Conservation (phyloP, 169 alveolate species). For the Plasmodium chabaudi region DNA sequence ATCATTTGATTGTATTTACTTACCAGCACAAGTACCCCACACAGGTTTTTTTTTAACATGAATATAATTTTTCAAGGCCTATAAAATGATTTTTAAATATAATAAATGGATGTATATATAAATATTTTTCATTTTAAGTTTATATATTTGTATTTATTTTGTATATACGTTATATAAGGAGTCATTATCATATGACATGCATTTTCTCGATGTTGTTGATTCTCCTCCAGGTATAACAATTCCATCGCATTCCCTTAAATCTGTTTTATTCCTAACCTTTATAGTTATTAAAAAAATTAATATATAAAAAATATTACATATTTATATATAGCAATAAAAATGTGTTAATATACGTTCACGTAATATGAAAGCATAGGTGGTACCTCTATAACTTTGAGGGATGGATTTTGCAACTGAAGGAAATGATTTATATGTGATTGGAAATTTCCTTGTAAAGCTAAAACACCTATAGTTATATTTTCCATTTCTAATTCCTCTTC, state of each 20-base stretch:
- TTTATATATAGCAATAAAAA: background rate
- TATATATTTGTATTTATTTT: background rate
- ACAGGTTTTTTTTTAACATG: conserved; percentile 59
- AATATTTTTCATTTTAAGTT: background rate
- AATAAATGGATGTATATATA: background rate
- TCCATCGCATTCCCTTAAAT: conserved; percentile 49
- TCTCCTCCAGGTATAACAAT: conserved; percentile 75
- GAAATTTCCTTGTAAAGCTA: conserved; percentile 70
- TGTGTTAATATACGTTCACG: background rate
- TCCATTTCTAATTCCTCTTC: conserved; percentile 12
- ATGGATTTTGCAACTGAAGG: conserved; percentile 38
- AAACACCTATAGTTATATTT: conserved; percentile 50
- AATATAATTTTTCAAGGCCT: conserved; percentile 54
- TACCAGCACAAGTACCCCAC: conserved; percentile 76
- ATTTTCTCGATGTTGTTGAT: conserved; percentile 50
- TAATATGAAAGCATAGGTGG: background rate
- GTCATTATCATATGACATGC: conserved; percentile 61
- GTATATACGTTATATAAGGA: conserved; percentile 57
- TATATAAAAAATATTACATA: background rate
- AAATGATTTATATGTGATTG: conserved; percentile 59
- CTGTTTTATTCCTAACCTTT: conserved; percentile 42
- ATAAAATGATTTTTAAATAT: background rate
- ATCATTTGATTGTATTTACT: background rate
- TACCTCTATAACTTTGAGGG: conserved; percentile 22
- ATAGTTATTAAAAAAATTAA: background rate